Evolutionary conservation across 257 asterid species (phyloP).

Genomic region (Solanum pennellii): DNA sequence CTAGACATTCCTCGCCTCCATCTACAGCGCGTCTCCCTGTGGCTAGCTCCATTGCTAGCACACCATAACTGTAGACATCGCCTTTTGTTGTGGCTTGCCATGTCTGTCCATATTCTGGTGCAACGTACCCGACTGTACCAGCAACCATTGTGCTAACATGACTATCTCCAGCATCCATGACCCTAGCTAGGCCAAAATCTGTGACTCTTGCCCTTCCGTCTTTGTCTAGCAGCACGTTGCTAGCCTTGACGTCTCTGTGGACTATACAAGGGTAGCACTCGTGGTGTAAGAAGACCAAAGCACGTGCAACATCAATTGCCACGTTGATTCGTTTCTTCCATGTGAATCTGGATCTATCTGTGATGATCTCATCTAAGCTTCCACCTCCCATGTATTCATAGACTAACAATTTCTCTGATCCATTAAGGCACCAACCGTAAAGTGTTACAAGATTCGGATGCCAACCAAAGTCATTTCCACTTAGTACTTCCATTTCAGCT

Average conservation of each 20-base stretch:
- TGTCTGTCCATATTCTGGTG: slow-evolving; percentile 91
- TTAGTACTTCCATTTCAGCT: slow-evolving; percentile 85
- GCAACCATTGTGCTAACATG: slow-evolving; percentile 98
- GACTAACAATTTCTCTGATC: slow-evolving; percentile 74
- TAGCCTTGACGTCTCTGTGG: slow-evolving; percentile 94
- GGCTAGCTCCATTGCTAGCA: slow-evolving; percentile 87
- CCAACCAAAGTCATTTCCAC: slow-evolving; percentile 78
- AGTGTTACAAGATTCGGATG: slow-evolving; percentile 86
- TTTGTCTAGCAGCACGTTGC: slow-evolving; percentile 85
- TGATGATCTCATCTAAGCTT: slow-evolving; percentile 33
- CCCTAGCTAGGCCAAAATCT: slow-evolving; percentile 88
- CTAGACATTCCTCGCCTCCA: slow-evolving; percentile 86
- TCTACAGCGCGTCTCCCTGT: slow-evolving; percentile 82
- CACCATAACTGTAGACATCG: slow-evolving; percentile 89
- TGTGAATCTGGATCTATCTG: slow-evolving; percentile 30
- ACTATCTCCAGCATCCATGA: slow-evolving; percentile 62
- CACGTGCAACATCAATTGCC: slow-evolving; percentile 71
- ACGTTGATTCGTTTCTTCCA: slow-evolving; percentile 62
- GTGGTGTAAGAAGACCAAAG: slow-evolving; percentile 73
- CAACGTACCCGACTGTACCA: slow-evolving; percentile 94
- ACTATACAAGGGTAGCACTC: slow-evolving; percentile 78
- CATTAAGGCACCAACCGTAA: slow-evolving; percentile 83
- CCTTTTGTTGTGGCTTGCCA: slow-evolving; percentile 97
- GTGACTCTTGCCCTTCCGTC: slow-evolving; percentile 75
- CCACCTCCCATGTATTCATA: slow-evolving; percentile 97